phyloP scores from a whole-genome alignment of 208 protist genomes.

The Herpetomonas samuelpessoai region DNA sequence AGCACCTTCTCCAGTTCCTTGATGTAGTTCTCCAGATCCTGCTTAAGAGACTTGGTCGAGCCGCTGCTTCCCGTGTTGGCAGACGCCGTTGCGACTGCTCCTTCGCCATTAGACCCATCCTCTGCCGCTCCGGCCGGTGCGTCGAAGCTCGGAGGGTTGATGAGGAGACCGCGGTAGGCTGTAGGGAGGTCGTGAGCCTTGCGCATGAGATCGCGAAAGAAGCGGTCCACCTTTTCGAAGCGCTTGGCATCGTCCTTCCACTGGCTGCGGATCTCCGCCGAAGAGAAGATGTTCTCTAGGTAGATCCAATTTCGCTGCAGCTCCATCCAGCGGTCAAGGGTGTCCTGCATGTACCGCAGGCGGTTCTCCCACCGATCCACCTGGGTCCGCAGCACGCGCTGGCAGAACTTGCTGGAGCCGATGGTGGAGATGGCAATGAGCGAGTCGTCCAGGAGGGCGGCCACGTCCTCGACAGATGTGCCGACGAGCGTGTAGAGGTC shows the following conservation, averaged over 20 bases:
- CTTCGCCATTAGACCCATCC: not conserved
- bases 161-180: slow-evolving; percentile 85
- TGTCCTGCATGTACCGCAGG: slow-evolving; percentile 93
- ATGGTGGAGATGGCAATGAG: slow-evolving; percentile 92
- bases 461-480: slow-evolving; percentile 92
- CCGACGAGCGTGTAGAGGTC: slow-evolving; percentile 91
- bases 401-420: slow-evolving; percentile 90
- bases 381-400: slow-evolving; percentile 86
- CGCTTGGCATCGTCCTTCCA: slow-evolving; percentile 95
- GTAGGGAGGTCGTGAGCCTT: slow-evolving; percentile 91
- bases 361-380: slow-evolving; percentile 95
- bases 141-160: slow-evolving; percentile 83
- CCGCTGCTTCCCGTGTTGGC: slow-evolving; percentile 1
- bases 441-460: slow-evolving; percentile 91
- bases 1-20: slow-evolving; percentile 94
- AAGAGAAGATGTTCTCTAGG: slow-evolving; percentile 96
- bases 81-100: not conserved
- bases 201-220: slow-evolving; percentile 95
- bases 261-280: slow-evolving; percentile 95
- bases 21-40: slow-evolving; percentile 89
- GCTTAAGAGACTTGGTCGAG: slow-evolving; percentile 63
- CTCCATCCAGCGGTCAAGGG: slow-evolving; percentile 93
- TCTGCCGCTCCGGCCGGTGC: slow-evolving; percentile 19
- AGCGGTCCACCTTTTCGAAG: slow-evolving; percentile 94
- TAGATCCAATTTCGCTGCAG: slow-evolving; percentile 97